Conservation (phyloP, 345 rosid genomes). For the Fremontodendron californicum region DNA sequence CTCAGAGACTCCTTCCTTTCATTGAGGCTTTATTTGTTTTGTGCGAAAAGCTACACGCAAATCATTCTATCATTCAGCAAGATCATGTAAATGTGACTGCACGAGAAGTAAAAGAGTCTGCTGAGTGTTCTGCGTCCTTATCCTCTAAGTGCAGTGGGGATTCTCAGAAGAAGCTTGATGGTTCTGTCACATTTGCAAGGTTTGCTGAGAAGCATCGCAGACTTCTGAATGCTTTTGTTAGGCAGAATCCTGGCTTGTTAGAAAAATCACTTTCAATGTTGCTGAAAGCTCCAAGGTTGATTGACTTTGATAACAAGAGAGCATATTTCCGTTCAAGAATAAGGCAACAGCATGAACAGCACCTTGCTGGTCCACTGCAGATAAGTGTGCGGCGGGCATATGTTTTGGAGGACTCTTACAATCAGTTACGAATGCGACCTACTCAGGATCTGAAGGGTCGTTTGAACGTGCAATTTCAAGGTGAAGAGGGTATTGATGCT, state of each 20-base stretch:
- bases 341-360: conserved; percentile 86
- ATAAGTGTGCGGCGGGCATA: conserved; percentile 88
- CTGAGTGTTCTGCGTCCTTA: conserved; percentile 43
- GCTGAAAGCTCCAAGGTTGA: conserved; percentile 89
- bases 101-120: conserved; percentile 77
- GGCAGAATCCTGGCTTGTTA: conserved; percentile 82
- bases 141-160: conserved; percentile 40
- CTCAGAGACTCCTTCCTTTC: conserved; percentile 86
- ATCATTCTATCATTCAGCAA: conserved; percentile 49
- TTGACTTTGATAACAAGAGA: conserved; percentile 93
- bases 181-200: conserved; percentile 71
- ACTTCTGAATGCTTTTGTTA: conserved; percentile 79
- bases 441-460: conserved; percentile 87
- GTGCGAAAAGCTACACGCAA: conserved; percentile 83
- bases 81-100: conserved; percentile 68
- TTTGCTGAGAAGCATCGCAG: conserved; percentile 95
- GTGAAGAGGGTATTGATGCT: conserved; percentile 99
- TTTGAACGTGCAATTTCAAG: conserved; percentile 90
- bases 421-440: conserved; percentile 93
- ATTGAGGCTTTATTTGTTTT: conserved; percentile 95
- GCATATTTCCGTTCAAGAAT: conserved; percentile 91
- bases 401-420: conserved; percentile 95
- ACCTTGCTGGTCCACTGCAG: conserved; percentile 83
- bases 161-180: conserved; percentile 68
- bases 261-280: conserved; percentile 90